Evolutionary conservation across 78 protist genomes (phyloP).

Genomic region (Dictyostelium discoideum): dicty_2.7 NC_007091.3:4927501-4928000

Average conservation of each 20-base stretch:
- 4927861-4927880: too few relatives aligned
- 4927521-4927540: background rate
- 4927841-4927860: background rate
- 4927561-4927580: background rate
- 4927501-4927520: background rate
- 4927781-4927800: background rate
- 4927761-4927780: background rate
- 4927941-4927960: background rate
- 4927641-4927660: background rate
- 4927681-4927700: too few relatives aligned
- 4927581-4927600: background rate
- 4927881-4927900: background rate
- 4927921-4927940: too few relatives aligned
- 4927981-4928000: too few relatives aligned
- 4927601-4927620: background rate
- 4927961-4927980: background rate
- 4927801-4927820: background rate
- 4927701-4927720: too few relatives aligned
- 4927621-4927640: background rate
- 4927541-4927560: background rate
- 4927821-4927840: background rate
- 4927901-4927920: background rate
- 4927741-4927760: too few relatives aligned
- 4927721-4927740: too few relatives aligned
- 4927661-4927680: background rate